Base-by-base conservation (phyloP, 1,139 yeast genomes). In the Yamadazyma diospyri region DNA sequence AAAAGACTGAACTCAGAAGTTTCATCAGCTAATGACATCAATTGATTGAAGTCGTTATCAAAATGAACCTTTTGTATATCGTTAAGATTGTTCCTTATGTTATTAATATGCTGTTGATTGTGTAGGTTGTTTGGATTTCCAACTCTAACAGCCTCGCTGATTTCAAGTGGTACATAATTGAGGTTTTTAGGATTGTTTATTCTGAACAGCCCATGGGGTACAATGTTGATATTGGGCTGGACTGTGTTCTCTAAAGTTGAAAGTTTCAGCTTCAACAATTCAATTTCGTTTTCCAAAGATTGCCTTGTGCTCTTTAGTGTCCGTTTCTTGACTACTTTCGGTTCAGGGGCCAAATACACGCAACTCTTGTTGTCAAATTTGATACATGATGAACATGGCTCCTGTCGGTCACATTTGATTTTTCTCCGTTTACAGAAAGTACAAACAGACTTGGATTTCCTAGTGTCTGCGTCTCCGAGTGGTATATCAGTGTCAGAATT, bases 371-470 rank as follows among this genome's bases (percentile, higher is more conserved):
- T 44, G 22, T 32, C 39, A 29, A 44, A 44, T 20, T 34, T 33
- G 3, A 39, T 36, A 42, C 73, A 67, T 1, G 64, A 57, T 1
- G 50, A 33, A 41, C 66, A 60, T 1, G 66, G 66, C 7, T 35
- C 40, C 2, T 46, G 50, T 30, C 61, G 40, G 36, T 60, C 55
- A 42, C 68, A 62, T 34, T 62, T 65, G 13, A 67, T 61, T 40
- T 69, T 69, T 38, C 70, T 47, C 43, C 51, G 48, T 33, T 68
- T 61, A 41, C 76, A 69, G 28, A 57, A 59, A 13, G 57, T 46
- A 38, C 75, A 69, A 11, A 40, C 46, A 4, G 44, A 45, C 13
- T 34, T 39, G 8, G n/a, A 40, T 19, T 35, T 32, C 17, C 32
- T 29, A 5, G 29, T 27, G 9, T 25, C 33, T 23, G n/a, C 20